Conservation (phyloP, 768 basidiomycete species). For the Lentinula edodes region DNA sequence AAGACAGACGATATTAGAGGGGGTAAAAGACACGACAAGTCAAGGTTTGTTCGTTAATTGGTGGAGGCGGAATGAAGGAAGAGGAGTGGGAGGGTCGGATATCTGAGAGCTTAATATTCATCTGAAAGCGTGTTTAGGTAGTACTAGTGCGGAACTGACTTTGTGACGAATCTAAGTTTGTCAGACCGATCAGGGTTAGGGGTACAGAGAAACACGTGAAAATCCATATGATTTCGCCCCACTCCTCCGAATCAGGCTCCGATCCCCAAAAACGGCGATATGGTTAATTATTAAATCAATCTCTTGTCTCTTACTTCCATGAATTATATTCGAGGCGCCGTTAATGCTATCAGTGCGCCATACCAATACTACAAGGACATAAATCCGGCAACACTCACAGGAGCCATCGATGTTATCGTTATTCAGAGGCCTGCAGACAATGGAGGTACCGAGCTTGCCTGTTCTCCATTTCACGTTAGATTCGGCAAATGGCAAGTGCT, state of each 20-base stretch:
- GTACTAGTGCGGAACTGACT: no score
- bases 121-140: no score
- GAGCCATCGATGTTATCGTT: conserved; percentile 98
- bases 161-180: no score
- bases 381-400: conserved; percentile 94
- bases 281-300: background rate
- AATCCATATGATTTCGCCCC: background rate
- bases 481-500: conserved; percentile 98
- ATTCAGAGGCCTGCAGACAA: conserved; percentile 66
- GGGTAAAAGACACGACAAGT: no score
- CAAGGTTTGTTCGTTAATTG: no score
- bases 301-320: conserved; percentile 28
- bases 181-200: no score
- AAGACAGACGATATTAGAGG: no score
- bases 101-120: no score
- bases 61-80: no score
- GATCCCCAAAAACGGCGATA: background rate
- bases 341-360: conserved; percentile 79
- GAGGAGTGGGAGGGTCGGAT: no score
- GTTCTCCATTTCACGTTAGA: conserved; percentile 95
- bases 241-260: background rate
- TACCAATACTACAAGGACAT: conserved; percentile 92
- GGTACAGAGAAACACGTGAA: background rate
- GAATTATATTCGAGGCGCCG: conserved; percentile 87
- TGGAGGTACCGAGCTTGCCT: conserved; percentile 67